These are phyloP conservation scores for Moricandia moricandioides DNA, from an alignment of 345 rosid genomes.

Conservation along the genomic window DNA sequence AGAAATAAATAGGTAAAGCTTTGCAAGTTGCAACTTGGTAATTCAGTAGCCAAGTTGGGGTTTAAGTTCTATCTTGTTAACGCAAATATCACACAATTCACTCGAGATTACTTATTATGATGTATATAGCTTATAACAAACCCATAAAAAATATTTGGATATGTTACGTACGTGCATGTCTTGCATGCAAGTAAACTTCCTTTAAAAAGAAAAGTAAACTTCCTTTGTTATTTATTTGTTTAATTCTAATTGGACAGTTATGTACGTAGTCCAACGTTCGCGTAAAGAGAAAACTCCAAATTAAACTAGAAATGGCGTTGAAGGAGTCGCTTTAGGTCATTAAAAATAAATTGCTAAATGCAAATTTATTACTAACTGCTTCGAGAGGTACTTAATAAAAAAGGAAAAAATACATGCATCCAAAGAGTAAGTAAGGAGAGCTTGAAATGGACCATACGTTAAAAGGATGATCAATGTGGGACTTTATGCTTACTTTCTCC, in stretches of 20 bases:
- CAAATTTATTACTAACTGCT: not conserved
- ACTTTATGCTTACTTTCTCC: slow-evolving; percentile 1
- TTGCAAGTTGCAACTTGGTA: not conserved
- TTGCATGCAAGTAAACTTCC: not conserved
- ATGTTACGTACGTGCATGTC: not conserved
- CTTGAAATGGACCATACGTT: slow-evolving; percentile 20
- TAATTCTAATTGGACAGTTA: not conserved
- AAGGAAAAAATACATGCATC: slow-evolving; percentile 14
- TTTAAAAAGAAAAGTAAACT: too few relatives aligned
- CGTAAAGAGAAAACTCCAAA: not conserved
- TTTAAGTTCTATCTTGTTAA: not conserved
- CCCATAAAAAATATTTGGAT: not conserved
- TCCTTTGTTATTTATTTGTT: not conserved
- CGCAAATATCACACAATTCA: not conserved
- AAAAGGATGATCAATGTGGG: slow-evolving; percentile 3
- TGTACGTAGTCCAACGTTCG: not conserved
- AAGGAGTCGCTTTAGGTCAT: not conserved
- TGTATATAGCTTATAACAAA: not conserved
- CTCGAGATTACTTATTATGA: not conserved
- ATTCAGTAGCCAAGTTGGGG: not conserved
- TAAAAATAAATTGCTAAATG: not conserved
- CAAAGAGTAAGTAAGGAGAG: not conserved
- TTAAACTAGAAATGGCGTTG: not conserved
- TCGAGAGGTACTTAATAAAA: not conserved
- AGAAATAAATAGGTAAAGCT: not conserved